Base-by-base conservation (phyloP, 768 basidiomycete genomes). In the Rhodotorula graminis region DNA sequence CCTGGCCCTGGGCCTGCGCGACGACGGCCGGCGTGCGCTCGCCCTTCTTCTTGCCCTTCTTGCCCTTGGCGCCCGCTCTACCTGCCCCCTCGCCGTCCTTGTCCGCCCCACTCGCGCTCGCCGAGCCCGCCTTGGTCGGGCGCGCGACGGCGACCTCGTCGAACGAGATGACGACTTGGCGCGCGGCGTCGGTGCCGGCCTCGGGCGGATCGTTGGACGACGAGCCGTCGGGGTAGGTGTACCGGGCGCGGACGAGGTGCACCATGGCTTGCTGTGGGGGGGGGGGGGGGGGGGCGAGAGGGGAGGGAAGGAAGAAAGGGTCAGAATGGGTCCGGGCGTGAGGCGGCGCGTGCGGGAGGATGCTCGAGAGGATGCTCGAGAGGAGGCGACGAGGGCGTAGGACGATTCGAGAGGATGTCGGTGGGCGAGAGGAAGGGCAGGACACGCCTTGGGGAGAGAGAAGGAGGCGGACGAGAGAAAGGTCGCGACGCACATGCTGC, bases 401-500 rank as follows among this genome's bases (percentile, higher is more conserved):
- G n/a, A n/a, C n/a, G n/a, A n/a, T n/a, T n/a, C n/a, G n/a, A n/a
- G n/a, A n/a, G n/a, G n/a, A n/a, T n/a, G n/a, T n/a, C n/a, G n/a
- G n/a, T n/a, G n/a, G n/a, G n/a, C n/a, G n/a, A n/a, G n/a, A n/a
- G n/a, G n/a, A n/a, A n/a, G n/a, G n/a, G n/a, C n/a, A n/a, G n/a
- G n/a, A n/a, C n/a, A n/a, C n/a, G n/a, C n/a, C n/a, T n/a, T n/a
- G n/a, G n/a, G n/a, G n/a, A n/a, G n/a, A n/a, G n/a, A n/a, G 18
- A 2, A 56, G 7, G 55, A 9, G 12, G 33, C 27, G 3, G 33
- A 10, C n/a, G 2, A 14, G 31, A 21, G n/a, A n/a, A 44, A 23
- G 23, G 15, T 21, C 58, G 12, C 6, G 10, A 57, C 72, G 46
- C 23, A 69, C 72, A 77, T 91, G 90, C 80, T 91, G 90, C 57